phyloP scores from a whole-genome alignment of 2,329 filamentous ascomycete species.

The Calonectria pteridis region DNA sequence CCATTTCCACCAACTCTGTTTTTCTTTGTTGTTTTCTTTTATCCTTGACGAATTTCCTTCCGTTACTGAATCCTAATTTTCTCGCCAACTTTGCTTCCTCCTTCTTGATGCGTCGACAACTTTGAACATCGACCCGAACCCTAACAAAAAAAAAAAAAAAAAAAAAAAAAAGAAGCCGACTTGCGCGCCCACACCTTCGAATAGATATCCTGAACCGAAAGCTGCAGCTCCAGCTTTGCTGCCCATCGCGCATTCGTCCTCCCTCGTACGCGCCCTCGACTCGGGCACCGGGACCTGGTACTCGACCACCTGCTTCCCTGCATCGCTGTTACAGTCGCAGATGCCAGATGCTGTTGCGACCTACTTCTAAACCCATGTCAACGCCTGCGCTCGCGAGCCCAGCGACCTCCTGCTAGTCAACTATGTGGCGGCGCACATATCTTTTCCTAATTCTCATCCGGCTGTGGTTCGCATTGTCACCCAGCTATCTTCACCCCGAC shows the following conservation, averaged over 20 bases:
- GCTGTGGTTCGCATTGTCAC: slow-evolving; percentile 92
- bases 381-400: slow-evolving; percentile 38
- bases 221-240: slow-evolving; percentile 2
- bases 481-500: slow-evolving; percentile 97
- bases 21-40: slow-evolving; percentile 15
- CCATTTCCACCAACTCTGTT: background rate
- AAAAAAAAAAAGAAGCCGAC: background rate
- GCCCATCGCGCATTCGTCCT: background rate
- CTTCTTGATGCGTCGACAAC: background rate
- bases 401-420: slow-evolving; percentile 42
- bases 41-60: background rate
- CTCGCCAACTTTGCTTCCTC: background rate
- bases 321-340: slow-evolving; percentile 26
- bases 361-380: slow-evolving; percentile 39
- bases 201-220: slow-evolving; percentile 1
- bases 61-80: slow-evolving; percentile 5
- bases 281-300: slow-evolving; percentile 4
- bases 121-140: background rate
- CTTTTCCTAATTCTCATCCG: slow-evolving; percentile 86
- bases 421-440: slow-evolving; percentile 94
- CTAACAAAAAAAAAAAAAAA: background rate
- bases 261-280: background rate
- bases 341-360: slow-evolving; percentile 36
- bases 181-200: slow-evolving; percentile 14
- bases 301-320: slow-evolving; percentile 3